These are phyloP conservation scores for Ustilago trichophora DNA, from an alignment of 1,284 basidiomycete species.

Conservation along the genomic window DNA sequence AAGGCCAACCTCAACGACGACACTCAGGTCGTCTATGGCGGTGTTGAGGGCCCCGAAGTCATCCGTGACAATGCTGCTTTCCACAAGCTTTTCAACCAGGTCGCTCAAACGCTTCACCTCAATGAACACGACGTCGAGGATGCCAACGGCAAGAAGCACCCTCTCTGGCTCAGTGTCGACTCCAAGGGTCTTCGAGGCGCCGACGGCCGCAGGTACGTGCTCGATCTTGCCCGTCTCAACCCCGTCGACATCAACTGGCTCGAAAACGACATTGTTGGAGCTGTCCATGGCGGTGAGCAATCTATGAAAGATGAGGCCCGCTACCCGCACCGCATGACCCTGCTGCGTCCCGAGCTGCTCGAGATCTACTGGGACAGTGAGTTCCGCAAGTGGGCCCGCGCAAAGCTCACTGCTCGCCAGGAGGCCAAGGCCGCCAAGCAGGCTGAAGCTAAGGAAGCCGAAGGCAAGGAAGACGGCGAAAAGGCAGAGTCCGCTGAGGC, in stretches of 20 bases:
- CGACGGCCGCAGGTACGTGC: conserved; percentile 71
- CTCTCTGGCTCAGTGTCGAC: conserved; percentile 71
- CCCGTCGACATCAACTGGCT: conserved; percentile 72
- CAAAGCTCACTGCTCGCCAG: conserved; percentile 66
- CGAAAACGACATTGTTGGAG: conserved; percentile 69
- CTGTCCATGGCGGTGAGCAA: conserved; percentile 53
- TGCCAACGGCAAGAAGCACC: conserved; percentile 68
- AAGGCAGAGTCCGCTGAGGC: conserved; percentile 17
- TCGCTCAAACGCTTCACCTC: conserved; percentile 70
- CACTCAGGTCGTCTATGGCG: conserved; percentile 69
- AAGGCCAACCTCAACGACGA: conserved; percentile 65
- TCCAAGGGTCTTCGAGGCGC: conserved; percentile 72
- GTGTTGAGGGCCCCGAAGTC: conserved; percentile 69
- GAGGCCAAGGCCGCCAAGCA: conserved; percentile 44
- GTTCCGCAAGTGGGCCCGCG: conserved; percentile 71
- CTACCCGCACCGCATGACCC: conserved; percentile 71
- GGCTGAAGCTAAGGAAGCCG: conserved; percentile 8
- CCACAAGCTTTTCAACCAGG: conserved; percentile 70
- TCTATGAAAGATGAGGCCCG: conserved; percentile 10
- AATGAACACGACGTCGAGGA: conserved; percentile 70
- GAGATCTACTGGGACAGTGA: conserved; percentile 71
- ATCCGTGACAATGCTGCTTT: conserved; percentile 69
- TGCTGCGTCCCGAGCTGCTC: conserved; percentile 72
- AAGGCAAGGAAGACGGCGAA: conserved; percentile 10
- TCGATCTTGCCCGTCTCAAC: conserved; percentile 71